These are phyloP conservation scores for Rhizopogon rudus DNA, from an alignment of 768 basidiomycete species.

Conservation along the genomic window DNA sequence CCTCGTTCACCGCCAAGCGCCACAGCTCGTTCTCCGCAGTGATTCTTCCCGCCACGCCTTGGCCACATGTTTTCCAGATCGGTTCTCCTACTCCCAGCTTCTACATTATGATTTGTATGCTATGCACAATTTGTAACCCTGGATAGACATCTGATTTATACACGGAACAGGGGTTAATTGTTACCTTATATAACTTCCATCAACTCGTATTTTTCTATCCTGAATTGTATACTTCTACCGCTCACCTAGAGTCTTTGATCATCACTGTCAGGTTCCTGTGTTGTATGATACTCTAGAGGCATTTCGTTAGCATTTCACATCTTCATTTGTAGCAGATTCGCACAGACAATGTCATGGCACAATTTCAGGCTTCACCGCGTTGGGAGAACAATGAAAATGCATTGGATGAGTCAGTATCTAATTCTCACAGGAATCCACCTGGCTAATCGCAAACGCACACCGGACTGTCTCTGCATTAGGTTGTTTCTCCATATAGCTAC, in stretches of 20 bases:
- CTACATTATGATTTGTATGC: constrained; percentile 5
- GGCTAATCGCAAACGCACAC: constrained; percentile 34
- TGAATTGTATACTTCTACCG: background rate
- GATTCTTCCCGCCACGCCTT: background rate
- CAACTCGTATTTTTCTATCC: background rate
- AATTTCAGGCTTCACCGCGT: background rate
- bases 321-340: background rate
- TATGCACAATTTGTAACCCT: background rate
- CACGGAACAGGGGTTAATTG: background rate
- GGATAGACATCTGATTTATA: background rate
- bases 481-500: constrained; percentile 38
- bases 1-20: constrained; percentile 22
- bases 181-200: background rate
- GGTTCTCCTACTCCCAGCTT: background rate
- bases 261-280: background rate
- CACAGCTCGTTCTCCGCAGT: constrained; percentile 7
- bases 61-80: constrained; percentile 3
- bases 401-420: constrained; percentile 15
- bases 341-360: background rate
- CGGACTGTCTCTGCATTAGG: constrained; percentile 30
- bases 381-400: background rate
- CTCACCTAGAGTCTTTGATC: background rate
- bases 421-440: constrained; percentile 30
- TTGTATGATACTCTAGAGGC: background rate
- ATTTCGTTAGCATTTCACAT: background rate